Percentiles rank a stretch among this genome's conserved stretches.
These are phyloP conservation scores for Gaertneriomyces sp. DNA, from an alignment of 192 early-diverging fungal species.

Conservation along the genomic window DNA sequence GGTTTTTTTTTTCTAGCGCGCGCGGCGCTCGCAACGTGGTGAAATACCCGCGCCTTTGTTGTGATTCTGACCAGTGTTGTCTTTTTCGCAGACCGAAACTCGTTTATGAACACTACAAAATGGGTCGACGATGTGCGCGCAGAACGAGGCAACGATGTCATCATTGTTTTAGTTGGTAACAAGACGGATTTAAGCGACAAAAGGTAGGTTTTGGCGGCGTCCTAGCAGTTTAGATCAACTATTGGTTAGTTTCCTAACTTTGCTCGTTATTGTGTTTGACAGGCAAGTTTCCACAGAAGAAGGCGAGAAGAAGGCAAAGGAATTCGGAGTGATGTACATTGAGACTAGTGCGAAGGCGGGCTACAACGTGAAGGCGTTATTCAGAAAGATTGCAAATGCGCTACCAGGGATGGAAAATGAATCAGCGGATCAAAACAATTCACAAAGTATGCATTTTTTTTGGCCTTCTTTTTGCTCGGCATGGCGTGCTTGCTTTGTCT, in stretches of 20 bases:
- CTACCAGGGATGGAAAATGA: conserved; percentile 74
- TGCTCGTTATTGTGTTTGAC: too few relatives aligned
- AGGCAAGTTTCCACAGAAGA: conserved; percentile 94
- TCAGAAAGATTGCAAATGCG: conserved; percentile 94
- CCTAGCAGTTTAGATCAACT: too few relatives aligned
- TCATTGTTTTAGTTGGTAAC: conserved; percentile 98
- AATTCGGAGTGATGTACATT: conserved; percentile 97
- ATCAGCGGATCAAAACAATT: conserved; percentile 4
- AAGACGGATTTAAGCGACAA: conserved; percentile 98
- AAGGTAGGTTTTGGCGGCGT: conserved; percentile 44
- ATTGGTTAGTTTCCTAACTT: too few relatives aligned
- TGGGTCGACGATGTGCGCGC: conserved; percentile 99
- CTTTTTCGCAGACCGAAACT: conserved; percentile 75
- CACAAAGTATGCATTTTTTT: not conserved
- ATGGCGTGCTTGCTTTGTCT: not conserved
- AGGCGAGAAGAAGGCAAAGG: conserved; percentile 95
- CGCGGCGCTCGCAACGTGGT: not conserved
- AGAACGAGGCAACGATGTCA: conserved; percentile 96
- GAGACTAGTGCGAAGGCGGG: conserved; percentile 99
- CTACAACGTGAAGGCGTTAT: conserved; percentile 97
- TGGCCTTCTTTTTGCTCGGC: not conserved
- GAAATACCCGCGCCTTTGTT: not conserved
- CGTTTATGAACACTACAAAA: conserved; percentile 94
- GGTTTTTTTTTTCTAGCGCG: conserved; percentile 13
- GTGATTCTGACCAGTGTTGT: conserved; percentile 2